Percentiles rank a stretch among this genome's conserved stretches.
Conservation (phyloP, 1,284 basidiomycete species). For the Trametes pubescens region DNA sequence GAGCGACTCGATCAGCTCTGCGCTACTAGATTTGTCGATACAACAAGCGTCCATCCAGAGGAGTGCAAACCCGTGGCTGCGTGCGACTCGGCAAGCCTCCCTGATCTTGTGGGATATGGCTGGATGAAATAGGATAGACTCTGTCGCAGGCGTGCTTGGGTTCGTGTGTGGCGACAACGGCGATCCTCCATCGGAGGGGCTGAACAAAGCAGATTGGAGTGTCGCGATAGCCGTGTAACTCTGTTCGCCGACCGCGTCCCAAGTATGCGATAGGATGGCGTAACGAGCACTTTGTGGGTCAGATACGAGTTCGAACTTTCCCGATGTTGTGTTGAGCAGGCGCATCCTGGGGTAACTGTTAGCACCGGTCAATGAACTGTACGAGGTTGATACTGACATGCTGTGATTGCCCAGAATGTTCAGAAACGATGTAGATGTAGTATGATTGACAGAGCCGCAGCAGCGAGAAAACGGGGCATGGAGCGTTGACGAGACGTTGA, state of each 20-base stretch:
- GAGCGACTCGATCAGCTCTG: conserved; percentile 8
- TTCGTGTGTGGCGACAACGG: no score
- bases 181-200: no score
- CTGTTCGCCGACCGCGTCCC: not conserved
- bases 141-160: no score
- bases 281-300: not conserved
- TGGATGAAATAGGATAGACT: not conserved
- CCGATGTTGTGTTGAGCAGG: not conserved
- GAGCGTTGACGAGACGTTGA: no score
- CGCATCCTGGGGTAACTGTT: not conserved
- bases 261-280: not conserved
- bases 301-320: not conserved
- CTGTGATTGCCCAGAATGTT: no score
- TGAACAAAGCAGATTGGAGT: not conserved
- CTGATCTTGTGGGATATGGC: not conserved
- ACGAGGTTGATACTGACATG: no score
- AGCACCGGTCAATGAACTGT: not conserved
- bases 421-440: no score
- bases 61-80: not conserved
- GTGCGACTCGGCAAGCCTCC: not conserved
- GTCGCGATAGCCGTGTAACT: not conserved
- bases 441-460: no score
- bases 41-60: conserved; percentile 5
- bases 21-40: conserved; percentile 6
- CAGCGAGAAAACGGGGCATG: no score